Evolutionary conservation across 345 rosid genomes (phyloP).

Genomic region (Atalantia buxifolia): DNA sequence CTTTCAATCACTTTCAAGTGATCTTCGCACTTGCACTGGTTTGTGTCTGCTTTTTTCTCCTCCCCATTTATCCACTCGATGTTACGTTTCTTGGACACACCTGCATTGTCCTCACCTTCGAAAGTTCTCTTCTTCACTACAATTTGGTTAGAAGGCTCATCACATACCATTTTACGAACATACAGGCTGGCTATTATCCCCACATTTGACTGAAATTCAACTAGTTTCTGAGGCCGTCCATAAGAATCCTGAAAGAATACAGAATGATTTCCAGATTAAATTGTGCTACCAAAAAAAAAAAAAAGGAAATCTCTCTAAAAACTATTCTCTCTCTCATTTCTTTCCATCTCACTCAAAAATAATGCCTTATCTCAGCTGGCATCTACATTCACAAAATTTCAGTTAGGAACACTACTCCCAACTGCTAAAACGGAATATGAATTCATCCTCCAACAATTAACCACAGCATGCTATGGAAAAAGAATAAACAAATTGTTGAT

Average conservation of each 20-base stretch:
- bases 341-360: neutral
- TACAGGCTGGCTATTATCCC: conserved; percentile 40
- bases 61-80: conserved; percentile 10
- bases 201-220: conserved; percentile 27
- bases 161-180: conserved; percentile 52
- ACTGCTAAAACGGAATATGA: neutral
- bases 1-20: conserved; percentile 49
- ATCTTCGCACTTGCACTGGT: conserved; percentile 11
- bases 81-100: conserved; percentile 33
- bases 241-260: conserved; percentile 48
- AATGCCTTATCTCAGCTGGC: neutral
- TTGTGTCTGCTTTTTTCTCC: conserved; percentile 14
- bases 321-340: neutral
- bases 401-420: neutral
- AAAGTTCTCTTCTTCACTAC: conserved; percentile 37
- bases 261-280: neutral
- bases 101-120: conserved; percentile 30
- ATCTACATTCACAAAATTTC: neutral
- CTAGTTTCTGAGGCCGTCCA: conserved; percentile 63
- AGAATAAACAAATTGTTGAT: neutral
- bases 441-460: neutral
- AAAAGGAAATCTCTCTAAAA: neutral
- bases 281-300: neutral
- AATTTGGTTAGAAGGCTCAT: conserved; percentile 14
- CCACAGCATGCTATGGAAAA: neutral